phyloP scores from a whole-genome alignment of 2,329 filamentous ascomycete species.

The Ascochyta fabae region DNA sequence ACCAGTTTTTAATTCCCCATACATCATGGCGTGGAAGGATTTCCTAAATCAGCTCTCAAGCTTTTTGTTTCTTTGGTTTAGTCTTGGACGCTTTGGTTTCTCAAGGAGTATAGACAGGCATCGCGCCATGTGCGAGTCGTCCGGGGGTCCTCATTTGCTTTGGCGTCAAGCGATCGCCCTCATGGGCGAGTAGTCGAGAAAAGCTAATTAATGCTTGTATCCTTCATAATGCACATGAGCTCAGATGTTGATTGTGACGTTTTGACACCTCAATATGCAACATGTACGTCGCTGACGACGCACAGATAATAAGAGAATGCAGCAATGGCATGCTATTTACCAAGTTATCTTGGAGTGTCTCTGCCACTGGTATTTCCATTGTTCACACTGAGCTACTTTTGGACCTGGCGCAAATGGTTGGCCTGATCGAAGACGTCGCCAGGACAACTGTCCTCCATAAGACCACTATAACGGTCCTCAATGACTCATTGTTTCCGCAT shows the following conservation, averaged over 20 bases:
- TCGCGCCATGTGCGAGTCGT: slow-evolving; percentile 26
- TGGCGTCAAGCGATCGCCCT: slow-evolving; percentile 12
- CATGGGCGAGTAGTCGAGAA: slow-evolving; percentile 21
- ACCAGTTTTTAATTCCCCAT: slow-evolving; percentile 29
- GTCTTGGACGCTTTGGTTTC: slow-evolving; percentile 16
- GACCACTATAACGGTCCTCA: neutral
- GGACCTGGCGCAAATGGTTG: neutral
- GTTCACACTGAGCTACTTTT: neutral
- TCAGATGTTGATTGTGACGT: neutral
- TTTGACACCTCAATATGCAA: neutral
- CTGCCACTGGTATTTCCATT: neutral
- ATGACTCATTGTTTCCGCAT: slow-evolving; percentile 13
- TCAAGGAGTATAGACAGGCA: slow-evolving; percentile 30
- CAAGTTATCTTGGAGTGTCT: neutral
- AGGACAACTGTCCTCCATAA: slow-evolving; percentile 9
- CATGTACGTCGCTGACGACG: neutral
- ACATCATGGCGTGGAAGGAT: slow-evolving; percentile 19
- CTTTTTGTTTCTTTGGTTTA: slow-evolving; percentile 20
- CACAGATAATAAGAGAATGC: neutral
- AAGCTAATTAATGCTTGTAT: slow-evolving; percentile 37
- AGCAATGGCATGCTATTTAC: neutral
- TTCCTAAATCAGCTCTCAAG: slow-evolving; percentile 16
- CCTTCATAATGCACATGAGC: slow-evolving; percentile 1
- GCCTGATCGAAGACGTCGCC: slow-evolving; percentile 1
- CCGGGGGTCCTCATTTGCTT: slow-evolving; percentile 8